Conservation (phyloP, 176 grass and related monocot genomes). For the Areca catechu region DNA sequence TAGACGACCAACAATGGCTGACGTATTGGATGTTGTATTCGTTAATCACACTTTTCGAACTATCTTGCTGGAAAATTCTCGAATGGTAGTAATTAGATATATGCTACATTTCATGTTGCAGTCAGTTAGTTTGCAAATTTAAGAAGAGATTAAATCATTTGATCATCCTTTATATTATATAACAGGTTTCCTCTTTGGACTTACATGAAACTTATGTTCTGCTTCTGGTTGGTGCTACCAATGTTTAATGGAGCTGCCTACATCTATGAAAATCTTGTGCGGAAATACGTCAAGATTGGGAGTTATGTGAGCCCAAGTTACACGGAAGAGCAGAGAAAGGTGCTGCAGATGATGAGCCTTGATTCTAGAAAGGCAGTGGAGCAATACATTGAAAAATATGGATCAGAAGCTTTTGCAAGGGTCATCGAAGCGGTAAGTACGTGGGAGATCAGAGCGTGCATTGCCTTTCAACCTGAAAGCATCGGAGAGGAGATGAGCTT, state of each 20-base stretch:
- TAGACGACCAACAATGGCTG: conserved; percentile 99
- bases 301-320: conserved; percentile 51
- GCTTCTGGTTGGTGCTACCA: conserved; percentile 91
- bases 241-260: conserved; percentile 95
- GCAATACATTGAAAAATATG: conserved; percentile 60
- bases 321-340: conserved; percentile 54
- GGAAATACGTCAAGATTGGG: conserved; percentile 84
- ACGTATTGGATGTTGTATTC: conserved; percentile 96
- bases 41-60: conserved; percentile 84
- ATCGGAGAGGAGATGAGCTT: neutral
- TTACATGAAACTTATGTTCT: conserved; percentile 87
- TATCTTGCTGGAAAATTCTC: conserved; percentile 75
- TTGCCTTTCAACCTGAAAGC: too few species aligned
- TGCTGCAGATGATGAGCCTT: conserved; percentile 88
- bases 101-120: too few species aligned
- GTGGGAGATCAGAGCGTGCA: too few species aligned
- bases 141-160: neutral
- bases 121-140: neutral
- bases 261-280: conserved; percentile 68
- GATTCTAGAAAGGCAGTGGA: conserved; percentile 80
- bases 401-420: conserved; percentile 61
- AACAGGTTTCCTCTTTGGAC: conserved; percentile 82
- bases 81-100: conserved; percentile 55
- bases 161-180: neutral
- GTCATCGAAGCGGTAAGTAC: conserved; percentile 59